phyloP scores from a whole-genome alignment of 2,329 filamentous ascomycete genomes.

The Cytospora mali region DNA sequence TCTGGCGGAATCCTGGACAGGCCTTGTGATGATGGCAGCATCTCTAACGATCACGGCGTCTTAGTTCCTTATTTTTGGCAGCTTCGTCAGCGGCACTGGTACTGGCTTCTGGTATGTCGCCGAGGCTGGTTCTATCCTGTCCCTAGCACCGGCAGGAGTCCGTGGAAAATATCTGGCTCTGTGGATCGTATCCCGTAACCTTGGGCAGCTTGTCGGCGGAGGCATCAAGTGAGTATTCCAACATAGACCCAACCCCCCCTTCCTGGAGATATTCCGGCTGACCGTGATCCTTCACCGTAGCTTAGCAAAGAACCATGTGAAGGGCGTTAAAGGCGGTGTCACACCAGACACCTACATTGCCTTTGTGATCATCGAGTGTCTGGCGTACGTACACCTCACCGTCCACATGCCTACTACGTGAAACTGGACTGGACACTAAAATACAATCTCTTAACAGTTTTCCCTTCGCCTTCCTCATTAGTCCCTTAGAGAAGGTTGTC shows the following conservation, averaged over 20 bases:
- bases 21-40: background rate
- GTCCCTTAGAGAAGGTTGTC: constrained; percentile 48
- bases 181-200: constrained; percentile 51
- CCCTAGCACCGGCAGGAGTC: constrained; percentile 47
- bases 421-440: background rate
- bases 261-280: background rate
- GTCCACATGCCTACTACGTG: constrained; percentile 1
- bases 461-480: constrained; percentile 49
- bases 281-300: constrained; percentile 26
- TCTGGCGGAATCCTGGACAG: background rate
- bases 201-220: constrained; percentile 50
- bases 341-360: constrained; percentile 49
- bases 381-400: constrained; percentile 39
- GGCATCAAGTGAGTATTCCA: constrained; percentile 44
- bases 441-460: constrained; percentile 32
- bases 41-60: background rate
- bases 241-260: background rate
- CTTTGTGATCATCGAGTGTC: constrained; percentile 49
- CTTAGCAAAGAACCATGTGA: constrained; percentile 42
- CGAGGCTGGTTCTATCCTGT: constrained; percentile 52
- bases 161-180: constrained; percentile 51
- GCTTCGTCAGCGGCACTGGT: constrained; percentile 42
- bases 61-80: constrained; percentile 45
- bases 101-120: constrained; percentile 53
- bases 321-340: constrained; percentile 42